Conservation (phyloP, 306 rosid genomes). For the Quillaja saponaria region DNA sequence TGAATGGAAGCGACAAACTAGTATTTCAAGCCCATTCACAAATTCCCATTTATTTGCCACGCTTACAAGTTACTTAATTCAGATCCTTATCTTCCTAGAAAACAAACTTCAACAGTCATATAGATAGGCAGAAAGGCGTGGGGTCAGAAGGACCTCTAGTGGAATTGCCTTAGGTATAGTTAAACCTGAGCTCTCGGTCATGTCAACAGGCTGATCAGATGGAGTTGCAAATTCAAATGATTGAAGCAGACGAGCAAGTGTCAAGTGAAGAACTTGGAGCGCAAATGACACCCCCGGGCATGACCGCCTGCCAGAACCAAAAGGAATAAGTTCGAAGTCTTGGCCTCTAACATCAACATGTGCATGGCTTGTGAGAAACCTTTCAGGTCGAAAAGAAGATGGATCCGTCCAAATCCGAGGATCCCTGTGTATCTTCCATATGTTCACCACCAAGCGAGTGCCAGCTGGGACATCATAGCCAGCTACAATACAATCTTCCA, state of each 20-base stretch:
- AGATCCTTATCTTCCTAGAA: too few species aligned
- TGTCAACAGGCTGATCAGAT: slow-evolving; percentile 32
- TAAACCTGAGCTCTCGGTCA: slow-evolving; percentile 54
- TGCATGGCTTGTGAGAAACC: slow-evolving; percentile 37
- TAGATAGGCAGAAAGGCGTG: slow-evolving; percentile 43
- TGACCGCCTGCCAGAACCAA: slow-evolving; percentile 55
- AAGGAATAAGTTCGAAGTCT: slow-evolving; percentile 53
- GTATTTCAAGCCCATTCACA: too few species aligned
- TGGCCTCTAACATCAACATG: slow-evolving; percentile 50
- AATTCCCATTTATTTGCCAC: too few species aligned
- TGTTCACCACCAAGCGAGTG: slow-evolving; percentile 51
- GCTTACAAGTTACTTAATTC: too few species aligned
- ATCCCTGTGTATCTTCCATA: slow-evolving; percentile 64
- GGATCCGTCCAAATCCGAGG: slow-evolving; percentile 55
- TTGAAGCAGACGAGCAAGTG: slow-evolving; percentile 53
- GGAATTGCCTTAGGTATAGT: slow-evolving; percentile 55
- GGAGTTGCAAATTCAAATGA: slow-evolving; percentile 46
- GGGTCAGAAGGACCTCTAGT: slow-evolving; percentile 45
- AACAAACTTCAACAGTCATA: slow-evolving; percentile 23
- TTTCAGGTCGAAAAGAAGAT: slow-evolving; percentile 45
- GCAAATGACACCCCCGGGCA: slow-evolving; percentile 63
- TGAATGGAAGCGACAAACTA: too few species aligned
- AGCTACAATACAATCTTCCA: slow-evolving; percentile 48
- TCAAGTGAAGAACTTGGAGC: slow-evolving; percentile 47
- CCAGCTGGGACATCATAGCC: slow-evolving; percentile 52